These are phyloP conservation scores for Carex kokanica DNA, from an alignment of 176 grass and related monocot genomes.

Conservation along the genomic window DNA sequence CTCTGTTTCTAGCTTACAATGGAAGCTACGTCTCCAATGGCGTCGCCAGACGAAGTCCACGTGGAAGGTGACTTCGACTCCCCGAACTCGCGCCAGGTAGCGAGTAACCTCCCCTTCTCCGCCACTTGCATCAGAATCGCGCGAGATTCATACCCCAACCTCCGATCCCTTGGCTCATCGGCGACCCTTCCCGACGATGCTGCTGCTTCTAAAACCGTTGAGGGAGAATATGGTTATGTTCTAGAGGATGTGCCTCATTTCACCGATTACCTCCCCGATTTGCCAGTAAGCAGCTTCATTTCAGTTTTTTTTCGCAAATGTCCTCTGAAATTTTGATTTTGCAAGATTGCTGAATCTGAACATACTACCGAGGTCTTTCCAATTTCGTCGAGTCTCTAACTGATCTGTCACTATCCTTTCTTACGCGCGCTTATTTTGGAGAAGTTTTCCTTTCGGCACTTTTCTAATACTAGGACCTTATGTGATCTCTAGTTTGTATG, in stretches of 20 bases:
- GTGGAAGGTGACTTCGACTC: slow-evolving; percentile 45
- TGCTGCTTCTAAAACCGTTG: slow-evolving; percentile 42
- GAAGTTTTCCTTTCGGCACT: not conserved
- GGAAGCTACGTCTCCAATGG: slow-evolving; percentile 27
- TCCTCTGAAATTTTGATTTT: slow-evolving; percentile 10
- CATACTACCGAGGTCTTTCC: not conserved
- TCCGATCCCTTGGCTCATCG: slow-evolving; percentile 52
- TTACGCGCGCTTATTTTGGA: not conserved
- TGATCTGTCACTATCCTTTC: slow-evolving; percentile 2
- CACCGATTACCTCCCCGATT: slow-evolving; percentile 68
- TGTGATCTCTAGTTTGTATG: not conserved
- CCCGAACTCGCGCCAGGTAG: slow-evolving; percentile 18
- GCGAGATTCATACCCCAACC: slow-evolving; percentile 83
- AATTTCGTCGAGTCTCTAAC: slow-evolving; percentile 1
- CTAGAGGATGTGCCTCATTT: slow-evolving; percentile 92
- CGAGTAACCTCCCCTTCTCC: slow-evolving; percentile 54
- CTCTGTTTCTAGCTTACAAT: not conserved
- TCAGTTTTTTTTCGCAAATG: not conserved
- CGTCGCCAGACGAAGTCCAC: slow-evolving; percentile 47
- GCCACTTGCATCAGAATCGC: slow-evolving; percentile 78
- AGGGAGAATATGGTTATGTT: slow-evolving; percentile 78
- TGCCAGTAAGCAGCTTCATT: slow-evolving; percentile 44
- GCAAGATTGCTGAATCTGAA: not conserved
- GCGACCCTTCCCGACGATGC: slow-evolving; percentile 36
- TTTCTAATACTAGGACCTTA: slow-evolving; percentile 7